A percentile compares a stretch with the other conserved stretches of the same genome.
phyloP scores from a whole-genome alignment of 106 monocot genomes.

The Acorus calamus region DNA sequence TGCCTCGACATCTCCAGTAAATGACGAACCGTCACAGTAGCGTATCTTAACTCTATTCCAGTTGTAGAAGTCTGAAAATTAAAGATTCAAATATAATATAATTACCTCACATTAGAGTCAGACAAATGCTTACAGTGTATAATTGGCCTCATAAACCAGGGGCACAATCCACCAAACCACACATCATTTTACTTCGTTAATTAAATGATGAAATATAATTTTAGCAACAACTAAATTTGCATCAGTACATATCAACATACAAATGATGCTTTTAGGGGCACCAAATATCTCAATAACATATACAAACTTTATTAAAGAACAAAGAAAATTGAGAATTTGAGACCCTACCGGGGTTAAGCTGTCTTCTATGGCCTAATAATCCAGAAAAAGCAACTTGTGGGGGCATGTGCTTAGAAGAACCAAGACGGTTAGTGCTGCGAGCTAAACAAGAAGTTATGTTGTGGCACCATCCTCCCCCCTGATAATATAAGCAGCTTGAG shows the following conservation, averaged over 20 bases:
- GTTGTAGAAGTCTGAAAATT: constrained; percentile 7
- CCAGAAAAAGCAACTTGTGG: constrained; percentile 5
- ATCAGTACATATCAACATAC: not conserved
- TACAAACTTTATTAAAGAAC: not conserved
- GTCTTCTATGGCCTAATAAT: constrained; percentile 3
- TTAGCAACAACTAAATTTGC: not conserved
- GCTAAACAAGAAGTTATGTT: constrained; percentile 1
- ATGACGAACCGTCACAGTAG: constrained; percentile 11
- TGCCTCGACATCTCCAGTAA: constrained; percentile 11
- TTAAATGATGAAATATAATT: not conserved
- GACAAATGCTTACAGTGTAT: too few relatives aligned
- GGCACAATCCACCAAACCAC: too few relatives aligned
- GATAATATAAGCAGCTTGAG: not conserved
- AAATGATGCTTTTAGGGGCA: not conserved
- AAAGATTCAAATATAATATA: too few relatives aligned
- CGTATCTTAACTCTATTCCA: constrained; percentile 12
- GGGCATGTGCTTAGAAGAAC: constrained; percentile 1
- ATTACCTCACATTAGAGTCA: too few relatives aligned
- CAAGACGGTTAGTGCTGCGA: not conserved
- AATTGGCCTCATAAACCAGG: too few relatives aligned
- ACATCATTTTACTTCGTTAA: too few relatives aligned
- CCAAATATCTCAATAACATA: not conserved
- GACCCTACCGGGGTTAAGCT: constrained; percentile 4
- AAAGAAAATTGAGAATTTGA: not conserved
- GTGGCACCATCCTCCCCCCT: constrained; percentile 14